phyloP scores from a whole-genome alignment of 2,329 filamentous ascomycete species.

The Fusarium irregulare region DNA sequence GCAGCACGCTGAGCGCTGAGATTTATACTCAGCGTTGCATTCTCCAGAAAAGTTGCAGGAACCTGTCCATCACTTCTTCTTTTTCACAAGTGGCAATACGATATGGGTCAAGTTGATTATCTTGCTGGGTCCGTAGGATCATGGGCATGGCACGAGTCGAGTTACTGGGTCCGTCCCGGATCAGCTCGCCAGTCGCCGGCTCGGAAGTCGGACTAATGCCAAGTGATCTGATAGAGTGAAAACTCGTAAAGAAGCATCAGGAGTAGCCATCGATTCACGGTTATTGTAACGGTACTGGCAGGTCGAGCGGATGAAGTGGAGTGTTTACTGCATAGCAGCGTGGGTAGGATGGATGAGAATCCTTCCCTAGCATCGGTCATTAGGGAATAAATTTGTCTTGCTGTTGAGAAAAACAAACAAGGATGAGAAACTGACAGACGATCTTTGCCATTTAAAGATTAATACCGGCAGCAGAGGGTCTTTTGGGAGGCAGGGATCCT shows the following conservation, averaged over 20 bases:
- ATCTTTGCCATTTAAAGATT: constrained; percentile 15
- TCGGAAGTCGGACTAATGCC: constrained; percentile 34
- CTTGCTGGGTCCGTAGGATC: constrained; percentile 2
- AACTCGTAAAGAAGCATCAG: background rate
- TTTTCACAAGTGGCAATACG: constrained; percentile 8
- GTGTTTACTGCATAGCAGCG: constrained; percentile 6
- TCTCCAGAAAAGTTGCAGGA: background rate
- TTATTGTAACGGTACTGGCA: background rate
- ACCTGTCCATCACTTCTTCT: background rate
- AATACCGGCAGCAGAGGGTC: constrained; percentile 12
- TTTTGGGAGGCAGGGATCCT: constrained; percentile 16
- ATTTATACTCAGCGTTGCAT: constrained; percentile 31
- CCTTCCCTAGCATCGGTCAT: constrained; percentile 6
- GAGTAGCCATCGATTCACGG: background rate
- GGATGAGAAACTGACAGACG: background rate
- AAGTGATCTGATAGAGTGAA: constrained; percentile 12
- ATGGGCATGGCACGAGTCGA: background rate
- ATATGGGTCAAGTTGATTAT: constrained; percentile 7
- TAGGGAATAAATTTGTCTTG: background rate
- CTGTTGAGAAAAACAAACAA: constrained; percentile 4
- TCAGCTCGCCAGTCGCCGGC: constrained; percentile 3
- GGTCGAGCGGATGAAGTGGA: constrained; percentile 13
- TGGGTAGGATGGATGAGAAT: constrained; percentile 16
- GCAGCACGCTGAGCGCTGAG: background rate
- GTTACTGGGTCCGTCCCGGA: background rate